phyloP scores from a whole-genome alignment of 2,329 filamentous ascomycete species.

The Epichloe amarillans region DNA sequence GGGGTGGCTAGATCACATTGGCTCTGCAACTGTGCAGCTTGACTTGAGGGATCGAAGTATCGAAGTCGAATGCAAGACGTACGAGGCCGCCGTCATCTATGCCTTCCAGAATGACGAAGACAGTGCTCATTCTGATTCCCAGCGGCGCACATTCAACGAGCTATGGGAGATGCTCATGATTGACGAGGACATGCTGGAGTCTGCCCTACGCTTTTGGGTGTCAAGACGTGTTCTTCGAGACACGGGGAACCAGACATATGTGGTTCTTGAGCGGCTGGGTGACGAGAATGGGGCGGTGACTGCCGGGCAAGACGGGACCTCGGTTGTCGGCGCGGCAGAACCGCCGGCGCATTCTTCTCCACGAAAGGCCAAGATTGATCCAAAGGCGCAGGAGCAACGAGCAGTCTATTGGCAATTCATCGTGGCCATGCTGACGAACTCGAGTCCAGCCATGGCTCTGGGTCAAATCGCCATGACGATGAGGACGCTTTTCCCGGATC shows the following conservation, averaged over 20 bases:
- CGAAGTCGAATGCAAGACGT: constrained; percentile 60
- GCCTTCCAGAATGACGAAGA: constrained; percentile 51
- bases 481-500: constrained; percentile 77
- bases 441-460: constrained; percentile 65
- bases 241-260: constrained; percentile 39
- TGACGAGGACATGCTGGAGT: constrained; percentile 56
- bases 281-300: constrained; percentile 17
- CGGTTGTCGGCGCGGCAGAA: constrained; percentile 12
- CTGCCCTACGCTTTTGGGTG: constrained; percentile 61
- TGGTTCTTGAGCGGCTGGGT: constrained; percentile 53
- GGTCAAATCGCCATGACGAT: constrained; percentile 85
- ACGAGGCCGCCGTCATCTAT: constrained; percentile 78
- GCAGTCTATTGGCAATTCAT: constrained; percentile 84
- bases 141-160: constrained; percentile 35
- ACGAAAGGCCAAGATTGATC: constrained; percentile 43
- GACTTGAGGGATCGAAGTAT: constrained; percentile 71
- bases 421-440: constrained; percentile 87
- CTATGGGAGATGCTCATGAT: constrained; percentile 50
- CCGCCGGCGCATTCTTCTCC: constrained; percentile 23
- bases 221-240: constrained; percentile 52
- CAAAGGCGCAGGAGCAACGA: constrained; percentile 47
- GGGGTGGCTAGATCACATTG: constrained; percentile 74
- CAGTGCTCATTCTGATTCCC: constrained; percentile 19
- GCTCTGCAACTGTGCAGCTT: constrained; percentile 66
- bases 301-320: constrained; percentile 19